Base-by-base conservation (phyloP, 2,329 filamentous ascomycete species). In the Fusarium sp. region DNA sequence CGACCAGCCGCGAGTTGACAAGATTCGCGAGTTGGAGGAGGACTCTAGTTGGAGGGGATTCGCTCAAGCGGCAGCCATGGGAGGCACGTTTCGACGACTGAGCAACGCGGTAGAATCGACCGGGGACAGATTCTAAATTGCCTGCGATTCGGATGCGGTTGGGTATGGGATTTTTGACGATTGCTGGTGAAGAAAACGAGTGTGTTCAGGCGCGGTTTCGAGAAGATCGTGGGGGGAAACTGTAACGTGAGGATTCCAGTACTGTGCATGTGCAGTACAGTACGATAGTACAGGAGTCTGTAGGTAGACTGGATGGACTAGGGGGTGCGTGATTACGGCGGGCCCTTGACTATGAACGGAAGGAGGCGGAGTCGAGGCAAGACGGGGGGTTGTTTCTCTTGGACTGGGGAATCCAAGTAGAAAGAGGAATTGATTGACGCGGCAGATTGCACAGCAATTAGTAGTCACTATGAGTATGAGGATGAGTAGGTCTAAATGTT, bases 1-100 rank as follows among this genome's bases (percentile, higher is more conserved):
- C 69, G 71, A 65, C 73, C 71, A 74, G 75, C 73, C 74, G 73
- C 74, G 74, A 65, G 67, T 62, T 41, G 58, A 69, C 67, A 71
- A 60, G 71, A 69, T 65, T 65, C 65, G 62, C 54, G 54, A 71
- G 60, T 65, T 56, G 63, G 65, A 51, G 45, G 41, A 41, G 46
- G 21, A 37, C 41, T 46, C 53, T n/a, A 41, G 57, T 56, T 65
- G 45, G 53, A 23, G 21, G 19, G 41, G 39, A 37, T n/a, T 49
- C 21, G 58, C 59, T 65, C 73, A 75, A 61, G 59, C 31, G 54
- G 58, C 54, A 64, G 73, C 73, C 73, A 75, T 75, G 58, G 30
- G 67, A 57, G 59, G 39, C 50, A 52, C 48, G 41, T 51, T 21
- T 45, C 23, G 26, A 21, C 42, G 16, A 34, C 37, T 51, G 25